Evolutionary conservation across 2,329 filamentous ascomycete species (phyloP).

Genomic region (Beauveria medogensis): DNA sequence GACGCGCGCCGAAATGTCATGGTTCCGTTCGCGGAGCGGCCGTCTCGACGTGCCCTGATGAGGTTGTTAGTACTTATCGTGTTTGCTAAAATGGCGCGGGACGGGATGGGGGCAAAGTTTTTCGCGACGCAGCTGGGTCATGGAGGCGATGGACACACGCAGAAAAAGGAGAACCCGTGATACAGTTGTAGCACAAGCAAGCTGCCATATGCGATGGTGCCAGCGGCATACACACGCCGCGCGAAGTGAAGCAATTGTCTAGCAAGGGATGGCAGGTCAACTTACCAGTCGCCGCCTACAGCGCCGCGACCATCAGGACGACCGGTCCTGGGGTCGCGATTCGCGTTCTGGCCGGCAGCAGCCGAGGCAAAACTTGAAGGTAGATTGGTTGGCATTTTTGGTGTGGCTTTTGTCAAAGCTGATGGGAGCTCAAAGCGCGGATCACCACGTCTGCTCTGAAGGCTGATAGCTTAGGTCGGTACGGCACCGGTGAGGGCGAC

Average conservation of each 20-base stretch:
- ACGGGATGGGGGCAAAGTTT: neutral
- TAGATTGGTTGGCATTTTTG: conserved; percentile 62
- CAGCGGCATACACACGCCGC: neutral
- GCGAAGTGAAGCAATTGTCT: conserved; percentile 20
- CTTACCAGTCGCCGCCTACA: conserved; percentile 66
- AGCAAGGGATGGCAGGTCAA: conserved; percentile 18
- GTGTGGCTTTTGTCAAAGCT: conserved; percentile 1
- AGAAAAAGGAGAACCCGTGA: neutral
- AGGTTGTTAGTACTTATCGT: conserved; percentile 8
- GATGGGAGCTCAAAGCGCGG: neutral
- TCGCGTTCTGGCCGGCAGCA: conserved; percentile 65
- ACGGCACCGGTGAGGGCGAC: conserved; percentile 7
- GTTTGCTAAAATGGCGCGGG: neutral
- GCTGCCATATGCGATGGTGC: neutral
- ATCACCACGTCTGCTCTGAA: conserved; percentile 6
- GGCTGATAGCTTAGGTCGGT: conserved; percentile 6
- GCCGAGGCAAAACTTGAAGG: conserved; percentile 79
- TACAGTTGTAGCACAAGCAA: neutral
- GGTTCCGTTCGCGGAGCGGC: conserved; percentile 52
- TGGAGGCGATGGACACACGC: neutral
- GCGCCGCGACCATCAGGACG: conserved; percentile 48
- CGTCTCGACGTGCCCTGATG: conserved; percentile 49
- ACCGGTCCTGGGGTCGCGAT: conserved; percentile 50
- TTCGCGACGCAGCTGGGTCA: conserved; percentile 8
- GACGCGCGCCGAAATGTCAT: conserved; percentile 57